Base-by-base conservation (phyloP, 2,329 filamentous ascomycete genomes). In the Colletotrichum magnum region DNA sequence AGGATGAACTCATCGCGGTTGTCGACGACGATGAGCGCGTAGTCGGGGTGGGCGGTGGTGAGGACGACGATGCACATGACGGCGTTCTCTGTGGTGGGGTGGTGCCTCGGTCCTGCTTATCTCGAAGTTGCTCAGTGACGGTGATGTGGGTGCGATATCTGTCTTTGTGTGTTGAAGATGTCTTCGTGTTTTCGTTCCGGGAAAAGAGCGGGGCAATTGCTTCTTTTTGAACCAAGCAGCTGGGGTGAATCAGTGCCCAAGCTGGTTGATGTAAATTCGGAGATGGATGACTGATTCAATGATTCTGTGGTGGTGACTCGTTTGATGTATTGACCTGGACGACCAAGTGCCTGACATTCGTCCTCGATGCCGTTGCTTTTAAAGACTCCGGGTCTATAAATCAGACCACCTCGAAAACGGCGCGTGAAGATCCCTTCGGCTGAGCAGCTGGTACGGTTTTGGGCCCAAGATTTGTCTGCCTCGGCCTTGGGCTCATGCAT, bases 51-150 rank as follows among this genome's bases (percentile, higher is more conserved):
- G 53, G 91, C 87, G 18, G 92, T 95, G 28, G 92, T 93, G 68
- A 94, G 83, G 53, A 95, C 84, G 57, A 90, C 90, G 81, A 95
- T 94, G 78, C 93, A 95, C 93, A 95, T 95, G 67, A 7, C n/a
- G 53, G 53, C 45, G 53, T 26, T 21, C 9, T 24, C 47, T 26
- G 0, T 13, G 9, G 6, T 18, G 18, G 2, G 54, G 5, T 32
- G n/a, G 24, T 28, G 32, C 53, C 7, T 57, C 32, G 18, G 53
- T 26, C 12, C 24, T 43, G 9, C 21, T 24, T 15, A 12, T 15
- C 4, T 6, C 9, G 41, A n/a, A n/a, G 6, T 6, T n/a, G 41
- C 13, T 43, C 13, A n/a, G 6, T 43, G 13, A 6, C 5, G 13
- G 41, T 13, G n/a, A 6, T 47, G 3, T 26, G 6, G 13, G 9